Evolutionary conservation across 148 eudicot species (phyloP), one percentile per base, ranked within the genome.

Genomic region (Rheum nobile): DNA sequence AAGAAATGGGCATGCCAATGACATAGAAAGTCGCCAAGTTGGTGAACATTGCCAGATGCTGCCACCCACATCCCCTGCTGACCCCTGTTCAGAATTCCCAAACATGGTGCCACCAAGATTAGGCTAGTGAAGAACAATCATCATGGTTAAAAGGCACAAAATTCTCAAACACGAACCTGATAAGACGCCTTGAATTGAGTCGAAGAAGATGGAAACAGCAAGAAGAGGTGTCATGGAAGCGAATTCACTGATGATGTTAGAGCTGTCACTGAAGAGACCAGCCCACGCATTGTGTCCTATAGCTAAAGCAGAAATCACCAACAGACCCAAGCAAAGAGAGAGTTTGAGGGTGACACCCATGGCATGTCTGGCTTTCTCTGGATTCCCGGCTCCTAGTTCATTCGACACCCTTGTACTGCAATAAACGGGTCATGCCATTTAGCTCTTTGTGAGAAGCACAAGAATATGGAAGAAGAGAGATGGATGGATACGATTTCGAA

Each of bases 31-130:
- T 82, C 34, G 82, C 91, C 61, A 93, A 75, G 74, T 89, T 93
- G 68, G 91, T 84, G 80, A 37, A 80, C 80, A 87, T 82, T 1
- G 85, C 96, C 57, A 86, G 75, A 69, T 93, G 88, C 77, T 93
- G 97, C 95, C 97, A 93, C 4, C 98, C 97, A 48, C 94, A 88
- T 68, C 96, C 96, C 80, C 98, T 88, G 61, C 91, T 85, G 80
- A 88, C 98, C 73, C 98, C 98, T 90, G 79, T 63, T 65, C 0
- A 13, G 0, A 68, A 22, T 8, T 17, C 9, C 10, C 37, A 67
- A 67, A 16, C 14, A 50, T 50, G 24, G 17, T 48, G 54, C 22
- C 4, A 24, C 68, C 68, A 24, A 61, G 9, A 26, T 14, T 24
- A 24, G 9, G 35, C 13, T 57, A n/a, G 13, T 2, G 9, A n/a